Base-by-base conservation (phyloP, 169 alveolate species). In the Plasmodium billcollinsi region DNA sequence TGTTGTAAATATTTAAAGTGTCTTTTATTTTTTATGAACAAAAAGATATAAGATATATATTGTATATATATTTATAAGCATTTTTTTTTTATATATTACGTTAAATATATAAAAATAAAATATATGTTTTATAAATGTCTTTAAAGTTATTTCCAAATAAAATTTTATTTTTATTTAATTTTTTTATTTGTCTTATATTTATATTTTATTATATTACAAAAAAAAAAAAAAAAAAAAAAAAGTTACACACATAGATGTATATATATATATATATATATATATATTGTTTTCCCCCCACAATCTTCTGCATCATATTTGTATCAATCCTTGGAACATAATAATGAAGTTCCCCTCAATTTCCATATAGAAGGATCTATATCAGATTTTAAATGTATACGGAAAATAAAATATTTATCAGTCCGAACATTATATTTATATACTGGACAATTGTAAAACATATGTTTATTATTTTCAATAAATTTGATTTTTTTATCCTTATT, bases 391-490 rank as follows among this genome's bases (percentile, higher is more conserved):
- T 95, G 94, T 58, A 97, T 97, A 67, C 98, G 95, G 95, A 97
- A 97, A 92, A 98, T 96, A 72, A 97, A 89, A 93, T 98, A 98
- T 80, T 95, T 97, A 91, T 98, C 99, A 61, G 97, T 97, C 92
- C 99, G 93, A 69, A 92, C 96, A 18, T 97, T 97, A 89, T 97
- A 98, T 92, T 97, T 97, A 94, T 98, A 98, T 61, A 97, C 98
- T 21, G 99, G 99, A 90, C 99, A 98, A 65, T 95, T 94, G 88
- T 97, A 97, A 45, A 95, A 94, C 49, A 95, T 94, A 76, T 93
- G 93, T 69, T 95, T 96, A 59, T 96, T 97, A 66, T 95, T 95
- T 78, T 94, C 96, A 73, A 92, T 93, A 49, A 94, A 96, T 26
- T 95, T 96, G 24, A 86, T 94, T 88, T 95, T 93, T 50, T 97